These are phyloP conservation scores for Colletotrichum falcatum DNA, from an alignment of 2,329 filamentous ascomycete genomes.

Conservation along the genomic window DNA sequence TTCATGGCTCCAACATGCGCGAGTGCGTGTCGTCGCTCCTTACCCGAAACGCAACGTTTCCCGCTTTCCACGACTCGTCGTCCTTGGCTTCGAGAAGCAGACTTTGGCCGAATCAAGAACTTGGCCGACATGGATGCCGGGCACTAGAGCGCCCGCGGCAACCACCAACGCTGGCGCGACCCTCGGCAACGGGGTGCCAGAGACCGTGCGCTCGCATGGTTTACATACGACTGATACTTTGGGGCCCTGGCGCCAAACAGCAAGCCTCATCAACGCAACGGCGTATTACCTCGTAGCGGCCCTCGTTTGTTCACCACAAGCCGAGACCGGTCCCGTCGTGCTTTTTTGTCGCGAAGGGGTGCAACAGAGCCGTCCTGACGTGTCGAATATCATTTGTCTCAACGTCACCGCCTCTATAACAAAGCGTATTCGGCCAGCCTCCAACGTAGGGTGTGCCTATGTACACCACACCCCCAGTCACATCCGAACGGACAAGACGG, in stretches of 20 bases:
- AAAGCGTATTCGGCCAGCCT: background rate
- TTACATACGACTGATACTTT: background rate
- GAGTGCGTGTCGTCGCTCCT: constrained; percentile 5
- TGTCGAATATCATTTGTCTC: background rate
- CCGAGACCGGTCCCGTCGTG: background rate
- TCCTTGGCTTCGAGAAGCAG: constrained; percentile 31
- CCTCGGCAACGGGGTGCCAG: constrained; percentile 12
- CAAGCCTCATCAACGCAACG: background rate
- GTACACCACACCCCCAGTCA: background rate
- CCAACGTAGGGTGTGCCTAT: background rate
- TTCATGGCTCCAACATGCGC: constrained; percentile 16
- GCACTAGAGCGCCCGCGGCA: background rate
- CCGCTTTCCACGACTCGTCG: constrained; percentile 28
- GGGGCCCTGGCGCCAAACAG: background rate
- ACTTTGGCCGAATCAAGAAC: constrained; percentile 26
- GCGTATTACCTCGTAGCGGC: no score
- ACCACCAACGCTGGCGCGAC: background rate
- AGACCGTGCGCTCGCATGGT: constrained; percentile 16
- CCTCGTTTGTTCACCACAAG: background rate
- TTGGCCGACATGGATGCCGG: constrained; percentile 13
- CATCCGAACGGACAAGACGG: constrained; percentile 3
- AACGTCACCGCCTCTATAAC: constrained; percentile 4
- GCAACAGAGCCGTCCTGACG: background rate
- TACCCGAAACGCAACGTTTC: constrained; percentile 28
- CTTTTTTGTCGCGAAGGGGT: background rate